These are phyloP conservation scores for Phialocephala subalpina DNA, from an alignment of 2,329 filamentous ascomycete genomes.

Conservation along the genomic window DNA sequence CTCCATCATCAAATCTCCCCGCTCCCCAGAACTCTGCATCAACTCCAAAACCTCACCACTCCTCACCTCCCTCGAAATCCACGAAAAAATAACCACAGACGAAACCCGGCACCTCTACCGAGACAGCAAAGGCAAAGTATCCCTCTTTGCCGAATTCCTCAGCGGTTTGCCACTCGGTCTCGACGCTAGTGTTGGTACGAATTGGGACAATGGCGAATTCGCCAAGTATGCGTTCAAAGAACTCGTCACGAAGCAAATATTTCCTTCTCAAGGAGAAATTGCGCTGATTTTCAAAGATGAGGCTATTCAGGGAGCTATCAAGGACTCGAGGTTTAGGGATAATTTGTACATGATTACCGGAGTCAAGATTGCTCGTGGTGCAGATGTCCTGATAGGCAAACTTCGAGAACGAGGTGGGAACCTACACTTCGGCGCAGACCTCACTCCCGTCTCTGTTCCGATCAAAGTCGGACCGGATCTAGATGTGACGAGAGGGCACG, in stretches of 20 bases:
- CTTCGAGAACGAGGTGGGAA: constrained; percentile 18
- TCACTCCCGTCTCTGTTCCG: constrained; percentile 20
- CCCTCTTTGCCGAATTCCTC: constrained; percentile 24
- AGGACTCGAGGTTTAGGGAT: constrained; percentile 16
- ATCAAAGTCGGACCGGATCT: constrained; percentile 26
- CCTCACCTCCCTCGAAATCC: constrained; percentile 16
- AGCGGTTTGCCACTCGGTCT: constrained; percentile 14
- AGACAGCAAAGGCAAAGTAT: constrained; percentile 17
- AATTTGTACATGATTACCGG: constrained; percentile 29
- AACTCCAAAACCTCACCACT: constrained; percentile 19
- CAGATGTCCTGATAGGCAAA: constrained; percentile 21
- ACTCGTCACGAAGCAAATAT: constrained; percentile 22
- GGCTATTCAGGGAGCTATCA: constrained; percentile 16
- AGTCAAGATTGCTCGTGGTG: constrained; percentile 28
- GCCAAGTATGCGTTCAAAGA: constrained; percentile 18
- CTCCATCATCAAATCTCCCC: constrained; percentile 28
- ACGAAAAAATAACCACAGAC: not conserved
- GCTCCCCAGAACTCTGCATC: constrained; percentile 20
- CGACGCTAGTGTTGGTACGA: constrained; percentile 14
- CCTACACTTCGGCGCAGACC: constrained; percentile 25
- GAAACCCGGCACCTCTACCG: constrained; percentile 11
- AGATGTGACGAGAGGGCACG: not conserved
- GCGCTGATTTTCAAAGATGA: constrained; percentile 11
- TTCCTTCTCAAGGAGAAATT: constrained; percentile 16
- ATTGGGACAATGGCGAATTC: constrained; percentile 16